A percentile compares a stretch with the other conserved stretches of the same genome.
These are phyloP conservation scores for Flaveria brownii DNA, from an alignment of 129 eudicot genomes.

Conservation along the genomic window DNA sequence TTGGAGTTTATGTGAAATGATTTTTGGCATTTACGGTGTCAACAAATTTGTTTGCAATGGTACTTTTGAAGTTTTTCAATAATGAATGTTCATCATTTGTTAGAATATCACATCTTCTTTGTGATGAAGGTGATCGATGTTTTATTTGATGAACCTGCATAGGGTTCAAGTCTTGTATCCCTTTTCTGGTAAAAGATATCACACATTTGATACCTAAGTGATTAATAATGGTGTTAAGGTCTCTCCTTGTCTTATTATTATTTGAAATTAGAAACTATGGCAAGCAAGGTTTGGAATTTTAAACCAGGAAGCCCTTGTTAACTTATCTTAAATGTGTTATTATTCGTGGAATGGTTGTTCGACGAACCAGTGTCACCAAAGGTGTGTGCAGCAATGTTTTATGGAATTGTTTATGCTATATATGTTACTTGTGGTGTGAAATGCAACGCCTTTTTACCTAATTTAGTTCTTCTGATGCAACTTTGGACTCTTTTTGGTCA, in stretches of 20 bases:
- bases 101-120: neutral
- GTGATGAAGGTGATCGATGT: neutral
- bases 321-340: neutral
- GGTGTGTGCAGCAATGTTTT: neutral
- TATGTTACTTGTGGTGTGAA: too few relatives aligned
- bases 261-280: slow-evolving; percentile 8
- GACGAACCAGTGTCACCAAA: neutral
- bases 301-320: too few relatives aligned
- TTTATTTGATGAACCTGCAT: neutral
- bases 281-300: neutral
- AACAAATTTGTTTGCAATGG: neutral
- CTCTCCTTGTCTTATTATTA: neutral
- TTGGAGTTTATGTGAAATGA: neutral
- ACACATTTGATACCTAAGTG: neutral
- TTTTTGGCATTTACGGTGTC: neutral
- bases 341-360: too few relatives aligned
- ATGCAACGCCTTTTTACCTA: too few relatives aligned
- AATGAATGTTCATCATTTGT: neutral
- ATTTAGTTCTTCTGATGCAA: neutral
- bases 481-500: slow-evolving; percentile 1
- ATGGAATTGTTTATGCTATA: neutral
- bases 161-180: neutral
- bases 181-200: neutral
- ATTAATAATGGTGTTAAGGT: neutral
- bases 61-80: neutral